Evolutionary conservation across 768 basidiomycete genomes (phyloP), one percentile per base, ranked within the genome.

Genomic region (Pisolithus albus): DNA sequence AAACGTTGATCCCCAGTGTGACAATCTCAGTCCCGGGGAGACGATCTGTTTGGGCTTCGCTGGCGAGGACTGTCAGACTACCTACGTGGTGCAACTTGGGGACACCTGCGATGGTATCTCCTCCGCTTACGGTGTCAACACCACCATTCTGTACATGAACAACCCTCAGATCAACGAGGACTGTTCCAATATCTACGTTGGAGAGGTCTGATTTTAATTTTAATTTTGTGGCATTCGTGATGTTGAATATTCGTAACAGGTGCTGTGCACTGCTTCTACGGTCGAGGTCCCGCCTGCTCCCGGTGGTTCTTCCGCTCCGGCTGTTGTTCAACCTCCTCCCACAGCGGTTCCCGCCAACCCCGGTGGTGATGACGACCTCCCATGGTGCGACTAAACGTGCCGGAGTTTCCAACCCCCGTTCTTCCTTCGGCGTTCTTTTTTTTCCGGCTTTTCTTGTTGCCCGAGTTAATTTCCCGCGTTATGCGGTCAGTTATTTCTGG

Each of bases 111-210:
- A 79, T 13, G 52, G n/a, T 16, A 70, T 91, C 49, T 51, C 73
- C 26, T 16, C 43, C 24, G 56, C 47, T 1, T 58, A 68, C 58
- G 66, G 71, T 34, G 59, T 86, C 65, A 78, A 82, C 72, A 51
- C 58, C 23, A 79, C 79, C 36, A 72, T 81, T 5, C 71, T 92
- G 28, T 71, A 64, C 62, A 15, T 56, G 52, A 89, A 90, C 79
- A 92, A 92, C 78, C 88, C 86, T 18, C 82, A 88, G 66, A 74
- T 90, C 58, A 56, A 80, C 59, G 2, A 43, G 0, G 70, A 63
- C 0, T 86, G 81, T 66, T 68, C 58, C 57, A 89, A 89, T 72
- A 72, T 91, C 64, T 88, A 88, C 68, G 61, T 84, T 52, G 86
- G 83, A 61, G 84, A 89, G 79, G 88, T 88, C 46, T 50, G 76